A percentile compares a stretch with the other conserved stretches of the same genome.
Conservation (phyloP, 192 early-diverging fungal genomes). For the Jimgerdemannia lactiflua region DNA sequence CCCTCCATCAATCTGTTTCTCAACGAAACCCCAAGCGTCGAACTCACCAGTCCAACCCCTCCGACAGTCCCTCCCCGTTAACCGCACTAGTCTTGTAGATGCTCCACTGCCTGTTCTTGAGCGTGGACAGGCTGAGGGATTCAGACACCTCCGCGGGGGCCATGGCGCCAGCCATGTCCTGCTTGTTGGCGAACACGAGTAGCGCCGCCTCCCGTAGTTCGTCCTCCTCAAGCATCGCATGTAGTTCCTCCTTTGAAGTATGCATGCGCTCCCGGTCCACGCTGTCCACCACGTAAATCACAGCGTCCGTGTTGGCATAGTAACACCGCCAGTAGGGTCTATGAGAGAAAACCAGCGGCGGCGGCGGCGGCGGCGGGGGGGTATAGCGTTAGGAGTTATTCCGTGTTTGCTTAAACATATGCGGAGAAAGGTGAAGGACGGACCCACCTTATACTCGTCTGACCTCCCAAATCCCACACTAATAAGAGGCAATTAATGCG, state of each 20-base stretch:
- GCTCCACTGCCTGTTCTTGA: constrained; percentile 91
- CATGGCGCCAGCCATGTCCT: constrained; percentile 96
- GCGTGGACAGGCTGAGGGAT: constrained; percentile 71
- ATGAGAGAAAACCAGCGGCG: neutral
- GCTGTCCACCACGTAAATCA: constrained; percentile 97
- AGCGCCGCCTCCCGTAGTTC: constrained; percentile 87
- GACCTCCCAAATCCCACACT: constrained; percentile 96
- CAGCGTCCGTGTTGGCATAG: constrained; percentile 98
- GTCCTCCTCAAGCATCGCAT: constrained; percentile 93
- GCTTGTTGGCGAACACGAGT: constrained; percentile 97
- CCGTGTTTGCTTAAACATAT: neutral
- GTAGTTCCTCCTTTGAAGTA: constrained; percentile 86
- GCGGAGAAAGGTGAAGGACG: neutral
- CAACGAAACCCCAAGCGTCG: neutral
- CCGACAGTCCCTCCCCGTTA: constrained; percentile 91
- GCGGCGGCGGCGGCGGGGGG: too few species aligned
- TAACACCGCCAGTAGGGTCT: constrained; percentile 99
- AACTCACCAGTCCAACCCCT: constrained; percentile 90
- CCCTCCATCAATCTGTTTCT: too few species aligned
- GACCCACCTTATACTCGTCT: constrained; percentile 54
- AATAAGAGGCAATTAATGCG: neutral
- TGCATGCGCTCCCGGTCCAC: constrained; percentile 87
- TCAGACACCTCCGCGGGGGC: constrained; percentile 86
- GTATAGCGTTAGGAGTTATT: too few species aligned
- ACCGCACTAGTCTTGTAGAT: constrained; percentile 94